phyloP scores from a whole-genome alignment of 1,284 basidiomycete species.

The Leccinum fuscescens region DNA sequence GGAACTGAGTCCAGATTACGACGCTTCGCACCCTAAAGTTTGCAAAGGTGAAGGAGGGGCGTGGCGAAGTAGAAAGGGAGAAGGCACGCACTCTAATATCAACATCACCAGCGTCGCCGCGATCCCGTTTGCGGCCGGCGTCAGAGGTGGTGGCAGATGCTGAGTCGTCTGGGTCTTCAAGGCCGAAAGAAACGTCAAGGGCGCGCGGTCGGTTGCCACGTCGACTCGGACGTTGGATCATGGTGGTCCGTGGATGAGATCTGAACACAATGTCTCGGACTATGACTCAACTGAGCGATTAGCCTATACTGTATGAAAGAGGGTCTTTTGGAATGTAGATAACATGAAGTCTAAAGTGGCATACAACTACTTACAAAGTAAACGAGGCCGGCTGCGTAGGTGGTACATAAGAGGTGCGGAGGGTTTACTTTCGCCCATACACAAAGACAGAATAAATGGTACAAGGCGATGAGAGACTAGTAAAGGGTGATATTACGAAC shows the following conservation, averaged over 20 bases:
- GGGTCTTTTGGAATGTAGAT: constrained; percentile 7
- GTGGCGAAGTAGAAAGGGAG: not conserved
- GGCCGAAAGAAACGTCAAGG: constrained; percentile 32
- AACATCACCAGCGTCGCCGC: constrained; percentile 7
- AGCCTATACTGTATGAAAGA: not conserved
- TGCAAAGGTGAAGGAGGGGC: not conserved
- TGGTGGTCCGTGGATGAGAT: not conserved
- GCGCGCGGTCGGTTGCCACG: constrained; percentile 34
- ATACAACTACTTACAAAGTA: not conserved
- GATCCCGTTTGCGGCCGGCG: constrained; percentile 29
- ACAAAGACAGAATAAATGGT: constrained; percentile 11
- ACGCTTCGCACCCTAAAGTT: constrained; percentile 25
- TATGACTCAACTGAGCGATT: not conserved
- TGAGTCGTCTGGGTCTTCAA: constrained; percentile 26
- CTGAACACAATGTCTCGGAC: not conserved
- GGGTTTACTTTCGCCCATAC: constrained; percentile 9
- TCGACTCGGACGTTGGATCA: constrained; percentile 21
- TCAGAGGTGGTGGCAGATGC: constrained; percentile 25
- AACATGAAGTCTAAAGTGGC: constrained; percentile 18
- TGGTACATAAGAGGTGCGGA: constrained; percentile 9
- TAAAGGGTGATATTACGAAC: constrained; percentile 19
- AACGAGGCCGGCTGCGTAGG: constrained; percentile 9
- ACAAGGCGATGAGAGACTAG: constrained; percentile 3
- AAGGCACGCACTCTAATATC: constrained; percentile 21
- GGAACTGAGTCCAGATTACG: constrained; percentile 27